Conservation (phyloP, 2,329 filamentous ascomycete species). For the Colletotrichum sublineola region DNA sequence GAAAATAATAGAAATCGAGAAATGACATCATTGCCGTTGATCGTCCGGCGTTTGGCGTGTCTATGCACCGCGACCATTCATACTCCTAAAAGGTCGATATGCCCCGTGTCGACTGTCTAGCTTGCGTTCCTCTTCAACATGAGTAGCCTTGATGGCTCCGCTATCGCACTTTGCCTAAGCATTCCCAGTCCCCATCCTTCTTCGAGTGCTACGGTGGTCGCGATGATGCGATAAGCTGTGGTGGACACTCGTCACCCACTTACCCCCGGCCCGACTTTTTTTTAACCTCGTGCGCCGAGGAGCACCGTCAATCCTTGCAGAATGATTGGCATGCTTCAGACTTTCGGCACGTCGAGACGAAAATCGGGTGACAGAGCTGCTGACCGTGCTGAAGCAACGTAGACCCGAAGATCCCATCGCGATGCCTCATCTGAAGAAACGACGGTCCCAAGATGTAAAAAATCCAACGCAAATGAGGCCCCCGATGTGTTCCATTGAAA, state of each 20-base stretch:
- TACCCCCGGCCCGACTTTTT: constrained; percentile 38
- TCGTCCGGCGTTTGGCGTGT: constrained; percentile 16
- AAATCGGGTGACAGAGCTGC: constrained; percentile 25
- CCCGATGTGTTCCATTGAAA: constrained; percentile 1
- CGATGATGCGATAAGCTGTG: constrained; percentile 34
- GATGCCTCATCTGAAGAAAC: not conserved
- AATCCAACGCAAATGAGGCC: not conserved
- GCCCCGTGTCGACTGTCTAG: constrained; percentile 5
- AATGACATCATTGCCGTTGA: constrained; percentile 42
- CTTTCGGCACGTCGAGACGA: constrained; percentile 35
- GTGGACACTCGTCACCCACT: constrained; percentile 41
- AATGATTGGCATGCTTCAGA: constrained; percentile 28
- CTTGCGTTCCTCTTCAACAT: not conserved
- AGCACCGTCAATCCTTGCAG: constrained; percentile 42
- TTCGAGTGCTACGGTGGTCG: constrained; percentile 10
- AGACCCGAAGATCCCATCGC: not conserved
- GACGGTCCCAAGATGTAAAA: constrained; percentile 1
- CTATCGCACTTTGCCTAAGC: constrained; percentile 12
- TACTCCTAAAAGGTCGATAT: constrained; percentile 12
- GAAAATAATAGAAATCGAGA: constrained; percentile 11
- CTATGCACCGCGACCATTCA: constrained; percentile 26
- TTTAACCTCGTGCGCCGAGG: constrained; percentile 37
- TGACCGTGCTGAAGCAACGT: constrained; percentile 3
- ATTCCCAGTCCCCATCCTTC: constrained; percentile 3
- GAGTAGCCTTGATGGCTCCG: not conserved